A percentile compares a stretch with the other conserved stretches of the same genome.
Conservation (phyloP, 2,329 filamentous ascomycete species). For the Hymenoscyphus albidus region DNA sequence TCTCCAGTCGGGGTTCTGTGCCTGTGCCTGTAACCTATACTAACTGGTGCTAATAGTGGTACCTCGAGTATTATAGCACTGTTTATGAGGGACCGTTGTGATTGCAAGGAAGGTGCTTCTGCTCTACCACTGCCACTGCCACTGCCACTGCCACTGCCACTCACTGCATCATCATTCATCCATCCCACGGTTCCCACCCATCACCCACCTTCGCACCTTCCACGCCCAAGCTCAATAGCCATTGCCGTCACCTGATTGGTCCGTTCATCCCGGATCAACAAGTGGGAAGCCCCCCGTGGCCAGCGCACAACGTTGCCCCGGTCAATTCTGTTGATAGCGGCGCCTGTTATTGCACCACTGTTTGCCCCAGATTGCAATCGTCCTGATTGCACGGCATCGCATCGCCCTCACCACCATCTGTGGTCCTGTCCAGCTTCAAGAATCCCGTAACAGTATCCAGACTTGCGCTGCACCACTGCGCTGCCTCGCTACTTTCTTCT, state of each 20-base stretch:
- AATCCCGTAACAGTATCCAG: too few species aligned
- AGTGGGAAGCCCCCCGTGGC: not conserved
- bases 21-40: too few species aligned
- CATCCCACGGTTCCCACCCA: too few species aligned
- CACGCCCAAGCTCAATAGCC: not conserved
- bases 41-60: too few species aligned
- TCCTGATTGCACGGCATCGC: not conserved
- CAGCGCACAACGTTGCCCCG: constrained; percentile 4
- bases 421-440: too few species aligned
- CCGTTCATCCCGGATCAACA: not conserved
- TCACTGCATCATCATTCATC: not conserved
- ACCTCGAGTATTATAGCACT: not conserved
- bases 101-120: not conserved
- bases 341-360: constrained; percentile 5
- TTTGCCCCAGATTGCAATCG: not conserved
- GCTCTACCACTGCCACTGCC: too few species aligned
- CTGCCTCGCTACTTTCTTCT: not conserved
- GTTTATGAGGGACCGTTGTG: not conserved
- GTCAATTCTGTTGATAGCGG: constrained; percentile 3
- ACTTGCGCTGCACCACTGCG: not conserved
- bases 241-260: not conserved
- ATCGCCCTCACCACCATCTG: not conserved
- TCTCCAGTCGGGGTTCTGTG: too few species aligned
- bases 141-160: too few species aligned
- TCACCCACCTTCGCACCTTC: not conserved